Conservation (phyloP, 331 rosid genomes). For the Malus hybrid region DNA sequence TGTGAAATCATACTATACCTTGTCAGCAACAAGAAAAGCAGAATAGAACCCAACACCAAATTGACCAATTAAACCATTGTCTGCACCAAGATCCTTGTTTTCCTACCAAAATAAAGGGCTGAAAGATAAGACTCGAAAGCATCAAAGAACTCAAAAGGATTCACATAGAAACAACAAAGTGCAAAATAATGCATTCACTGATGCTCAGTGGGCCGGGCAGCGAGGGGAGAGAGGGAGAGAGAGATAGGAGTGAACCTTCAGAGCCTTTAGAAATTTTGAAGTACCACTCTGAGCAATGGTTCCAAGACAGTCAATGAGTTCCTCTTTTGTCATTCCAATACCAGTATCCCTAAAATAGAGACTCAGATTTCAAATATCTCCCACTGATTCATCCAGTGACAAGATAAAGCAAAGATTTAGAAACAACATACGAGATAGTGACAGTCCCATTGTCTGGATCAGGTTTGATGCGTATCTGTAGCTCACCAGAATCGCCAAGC, state of each 20-base stretch:
- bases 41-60: slow-evolving; percentile 99
- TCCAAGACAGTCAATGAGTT: slow-evolving; percentile 96
- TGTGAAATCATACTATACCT: slow-evolving; percentile 35
- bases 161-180: background rate
- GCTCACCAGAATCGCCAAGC: slow-evolving; percentile 85
- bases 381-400: background rate
- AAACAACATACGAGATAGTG: slow-evolving; percentile 59
- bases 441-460: slow-evolving; percentile 85
- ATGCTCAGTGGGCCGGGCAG: background rate
- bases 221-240: background rate
- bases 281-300: slow-evolving; percentile 99
- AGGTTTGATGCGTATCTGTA: slow-evolving; percentile 80
- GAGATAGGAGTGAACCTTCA: slow-evolving; percentile 45
- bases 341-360: slow-evolving; percentile 74
- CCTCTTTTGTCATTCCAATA: slow-evolving; percentile 96
- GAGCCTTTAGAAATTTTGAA: slow-evolving; percentile 84
- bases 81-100: slow-evolving; percentile 86
- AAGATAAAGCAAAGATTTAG: background rate
- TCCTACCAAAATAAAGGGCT: slow-evolving; percentile 40
- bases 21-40: slow-evolving; percentile 93
- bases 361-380: slow-evolving; percentile 5
- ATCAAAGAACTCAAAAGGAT: background rate
- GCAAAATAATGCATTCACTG: background rate
- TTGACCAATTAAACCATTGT: slow-evolving; percentile 87
- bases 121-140: background rate